Base-by-base conservation (phyloP, 441 rosid genomes). In the Theobroma grandiflorum region DNA sequence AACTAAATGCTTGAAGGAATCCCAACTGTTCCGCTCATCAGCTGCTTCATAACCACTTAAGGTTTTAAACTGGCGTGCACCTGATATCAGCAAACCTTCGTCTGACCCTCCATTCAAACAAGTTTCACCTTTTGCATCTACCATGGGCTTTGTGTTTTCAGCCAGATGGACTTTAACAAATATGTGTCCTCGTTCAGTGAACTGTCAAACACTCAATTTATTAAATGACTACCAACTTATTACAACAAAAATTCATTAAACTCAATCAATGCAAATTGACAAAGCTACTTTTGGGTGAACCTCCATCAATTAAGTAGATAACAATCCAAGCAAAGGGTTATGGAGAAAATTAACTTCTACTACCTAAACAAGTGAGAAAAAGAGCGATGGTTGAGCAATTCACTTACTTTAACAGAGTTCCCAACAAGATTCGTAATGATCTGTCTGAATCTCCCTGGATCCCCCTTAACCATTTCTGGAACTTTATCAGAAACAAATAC, bases 391-490 rank as follows among this genome's bases (percentile, higher is more conserved):
- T 55, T n/a, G 61, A 72, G 52, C 42, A 69, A 52, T 16, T 15
- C 38, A 87, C 94, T 88, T 78, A 94, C 98, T 88, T 97, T 97
- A 57, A 97, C 97, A 31, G 98, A 97, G 84, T 97, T 97, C 22
- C 99, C 99, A 0, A 97, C 98, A 47, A 97, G 98, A 84, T 97
- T 97, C 57, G 94, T 97, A 72, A 95, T 91, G 22, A 97, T 94
- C 89, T 94, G 99, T 84, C 98, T 87, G 80, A 97, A 97, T 83
- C 99, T 89, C 75, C 98, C 98, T 1, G 98, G 97, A 86, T 97
- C 99, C 58, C 99, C 99, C 75, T 81, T 79, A 57, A 95, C 91
- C 78, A 89, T 80, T 76, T 94, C 98, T 0, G 98, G 99, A 79
- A 95, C 98, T 85, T 89, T 87, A 82, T 89, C 94, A 50, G 99